Percentiles rank a stretch among this genome's conserved stretches.
Conservation (phyloP, 75 land plant genomes). For the Pinus taeda region DNA sequence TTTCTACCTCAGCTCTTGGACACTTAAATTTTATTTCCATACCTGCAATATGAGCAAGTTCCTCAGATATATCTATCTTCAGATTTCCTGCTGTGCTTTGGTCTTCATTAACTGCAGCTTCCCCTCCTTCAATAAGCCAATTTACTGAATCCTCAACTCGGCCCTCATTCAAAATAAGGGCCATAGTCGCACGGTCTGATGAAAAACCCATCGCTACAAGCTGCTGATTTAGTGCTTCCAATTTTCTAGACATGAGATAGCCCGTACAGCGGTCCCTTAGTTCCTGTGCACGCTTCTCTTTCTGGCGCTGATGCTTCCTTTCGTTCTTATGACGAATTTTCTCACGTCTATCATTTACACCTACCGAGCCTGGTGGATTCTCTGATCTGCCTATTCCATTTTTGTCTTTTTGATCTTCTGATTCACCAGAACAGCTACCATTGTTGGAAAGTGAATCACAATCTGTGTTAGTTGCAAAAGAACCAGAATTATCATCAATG, state of each 20-base stretch:
- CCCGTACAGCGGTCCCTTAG: constrained; percentile 72
- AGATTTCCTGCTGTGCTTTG: constrained; percentile 22
- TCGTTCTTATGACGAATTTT: constrained; percentile 87
- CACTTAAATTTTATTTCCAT: constrained; percentile 57
- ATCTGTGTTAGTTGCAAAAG: constrained; percentile 28
- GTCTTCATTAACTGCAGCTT: constrained; percentile 15
- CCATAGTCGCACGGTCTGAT: constrained; percentile 83
- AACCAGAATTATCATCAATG: constrained; percentile 45
- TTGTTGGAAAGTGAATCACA: constrained; percentile 76
- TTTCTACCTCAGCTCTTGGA: constrained; percentile 76
- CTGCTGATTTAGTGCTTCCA: constrained; percentile 75
- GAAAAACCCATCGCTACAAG: constrained; percentile 91
- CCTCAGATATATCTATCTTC: constrained; percentile 83
- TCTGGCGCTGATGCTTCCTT: constrained; percentile 92
- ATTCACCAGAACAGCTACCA: constrained; percentile 82
- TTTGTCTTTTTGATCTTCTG: constrained; percentile 67
- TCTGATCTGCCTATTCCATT: constrained; percentile 32
- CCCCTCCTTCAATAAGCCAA: constrained; percentile 78
- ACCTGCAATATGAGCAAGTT: constrained; percentile 63
- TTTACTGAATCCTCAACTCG: constrained; percentile 73
- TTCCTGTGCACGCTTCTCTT: constrained; percentile 86
- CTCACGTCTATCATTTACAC: constrained; percentile 74
- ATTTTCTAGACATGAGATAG: constrained; percentile 84
- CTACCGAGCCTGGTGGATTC: constrained; percentile 41
- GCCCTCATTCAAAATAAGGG: constrained; percentile 88